Conservation (phyloP, 1,284 basidiomycete species). For the Papiliotrema fonsecae region DNA sequence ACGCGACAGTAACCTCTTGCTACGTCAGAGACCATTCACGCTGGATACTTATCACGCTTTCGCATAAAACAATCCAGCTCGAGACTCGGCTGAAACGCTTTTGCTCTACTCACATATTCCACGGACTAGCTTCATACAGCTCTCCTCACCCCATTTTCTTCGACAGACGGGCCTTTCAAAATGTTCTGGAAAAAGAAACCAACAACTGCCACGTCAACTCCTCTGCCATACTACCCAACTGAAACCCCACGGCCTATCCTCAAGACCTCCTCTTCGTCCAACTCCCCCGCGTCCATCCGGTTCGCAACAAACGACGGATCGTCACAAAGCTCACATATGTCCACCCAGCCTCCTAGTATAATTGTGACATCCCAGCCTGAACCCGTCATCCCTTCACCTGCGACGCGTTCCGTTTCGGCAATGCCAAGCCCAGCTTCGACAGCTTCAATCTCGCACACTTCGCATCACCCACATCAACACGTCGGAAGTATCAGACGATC, state of each 20-base stretch:
- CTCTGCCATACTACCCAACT: constrained; percentile 2
- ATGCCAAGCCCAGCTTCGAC: not conserved
- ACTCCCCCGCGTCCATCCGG: constrained; percentile 16
- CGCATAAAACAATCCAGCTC: too few relatives aligned
- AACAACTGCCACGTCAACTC: constrained; percentile 5
- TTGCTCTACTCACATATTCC: not conserved
- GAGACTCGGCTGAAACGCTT: too few relatives aligned
- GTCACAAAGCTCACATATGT: not conserved
- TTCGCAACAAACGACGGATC: constrained; percentile 17
- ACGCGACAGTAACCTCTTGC: too few relatives aligned
- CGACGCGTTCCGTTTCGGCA: not conserved
- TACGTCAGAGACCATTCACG: too few relatives aligned
- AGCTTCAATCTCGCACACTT: not conserved
- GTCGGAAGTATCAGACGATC: constrained; percentile 13
- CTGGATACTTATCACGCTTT: too few relatives aligned
- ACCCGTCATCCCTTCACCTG: not conserved
- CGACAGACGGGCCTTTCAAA: not conserved
- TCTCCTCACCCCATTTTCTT: not conserved
- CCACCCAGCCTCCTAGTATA: not conserved
- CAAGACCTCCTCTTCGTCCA: constrained; percentile 12
- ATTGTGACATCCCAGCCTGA: not conserved
- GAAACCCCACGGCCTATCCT: constrained; percentile 31
- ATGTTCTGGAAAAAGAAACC: constrained; percentile 33
- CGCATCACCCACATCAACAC: not conserved
- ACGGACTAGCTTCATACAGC: not conserved